Evolutionary conservation across 1,139 yeast genomes (phyloP).

Genomic region (Lodderomyces beijingensis): DNA sequence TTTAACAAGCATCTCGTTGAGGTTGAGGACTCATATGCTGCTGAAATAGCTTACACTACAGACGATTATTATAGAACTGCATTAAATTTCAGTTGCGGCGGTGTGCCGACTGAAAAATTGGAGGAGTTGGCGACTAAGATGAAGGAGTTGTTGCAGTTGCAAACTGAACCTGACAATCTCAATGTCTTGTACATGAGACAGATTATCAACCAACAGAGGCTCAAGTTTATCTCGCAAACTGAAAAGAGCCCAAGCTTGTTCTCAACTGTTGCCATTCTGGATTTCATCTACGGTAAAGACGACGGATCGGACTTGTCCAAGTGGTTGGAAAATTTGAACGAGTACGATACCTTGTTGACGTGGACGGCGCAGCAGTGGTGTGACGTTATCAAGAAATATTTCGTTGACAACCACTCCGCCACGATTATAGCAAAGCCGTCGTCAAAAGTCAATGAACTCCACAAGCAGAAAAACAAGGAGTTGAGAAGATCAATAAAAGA

Average conservation of each 20-base stretch:
- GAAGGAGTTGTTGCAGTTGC: conserved; percentile 48
- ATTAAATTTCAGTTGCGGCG: conserved; percentile 55
- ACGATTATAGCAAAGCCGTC: conserved; percentile 79
- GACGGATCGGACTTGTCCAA: conserved; percentile 55
- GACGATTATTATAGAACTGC: conserved; percentile 65
- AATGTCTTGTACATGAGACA: conserved; percentile 66
- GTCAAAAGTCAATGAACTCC: conserved; percentile 47
- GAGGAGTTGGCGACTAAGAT: conserved; percentile 49
- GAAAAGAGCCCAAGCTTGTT: conserved; percentile 65
- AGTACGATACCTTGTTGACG: conserved; percentile 50
- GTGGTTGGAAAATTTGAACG: conserved; percentile 53
- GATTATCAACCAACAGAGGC: conserved; percentile 59
- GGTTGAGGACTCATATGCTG: conserved; percentile 76
- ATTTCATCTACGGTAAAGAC: conserved; percentile 71
- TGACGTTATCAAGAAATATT: conserved; percentile 44
- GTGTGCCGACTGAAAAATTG: conserved; percentile 71
- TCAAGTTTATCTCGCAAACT: conserved; percentile 57
- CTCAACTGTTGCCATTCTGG: conserved; percentile 66
- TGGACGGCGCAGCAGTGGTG: conserved; percentile 77
- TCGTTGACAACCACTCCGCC: conserved; percentile 66
- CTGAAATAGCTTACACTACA: conserved; percentile 63
- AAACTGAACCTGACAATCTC: conserved; percentile 44
- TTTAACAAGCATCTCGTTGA: conserved; percentile 71
- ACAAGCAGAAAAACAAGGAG: conserved; percentile 49
- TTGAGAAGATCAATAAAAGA: conserved; percentile 46